These are phyloP conservation scores for Diplosphaera chodatii DNA, from an alignment of 139 green algal genomes.

Conservation along the genomic window DNA sequence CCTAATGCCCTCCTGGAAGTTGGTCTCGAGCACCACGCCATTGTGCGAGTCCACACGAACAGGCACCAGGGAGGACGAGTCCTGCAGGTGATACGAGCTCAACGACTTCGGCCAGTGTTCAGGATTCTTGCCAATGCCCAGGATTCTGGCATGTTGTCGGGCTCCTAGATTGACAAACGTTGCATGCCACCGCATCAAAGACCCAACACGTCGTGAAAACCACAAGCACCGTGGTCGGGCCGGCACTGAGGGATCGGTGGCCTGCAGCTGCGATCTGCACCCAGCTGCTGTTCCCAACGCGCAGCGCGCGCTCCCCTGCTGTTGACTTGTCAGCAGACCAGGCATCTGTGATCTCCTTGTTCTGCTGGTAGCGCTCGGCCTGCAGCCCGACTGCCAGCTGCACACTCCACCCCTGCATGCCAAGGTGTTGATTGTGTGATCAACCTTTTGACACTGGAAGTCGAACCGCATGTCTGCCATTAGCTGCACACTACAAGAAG, in stretches of 20 bases:
- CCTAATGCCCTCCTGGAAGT: slow-evolving; percentile 33
- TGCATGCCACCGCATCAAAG: no score
- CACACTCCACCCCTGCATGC: not conserved
- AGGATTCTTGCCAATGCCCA: no score
- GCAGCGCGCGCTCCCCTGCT: slow-evolving; percentile 35
- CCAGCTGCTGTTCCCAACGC: not conserved
- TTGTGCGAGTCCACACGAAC: slow-evolving; percentile 17
- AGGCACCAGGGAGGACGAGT: slow-evolving; percentile 1
- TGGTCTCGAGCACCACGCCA: slow-evolving; percentile 51
- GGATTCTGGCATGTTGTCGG: no score
- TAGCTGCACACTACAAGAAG: no score
- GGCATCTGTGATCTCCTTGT: slow-evolving; percentile 9
- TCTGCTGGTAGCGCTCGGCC: slow-evolving; percentile 19
- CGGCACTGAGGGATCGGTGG: not conserved
- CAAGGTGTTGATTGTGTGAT: no score
- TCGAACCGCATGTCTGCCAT: no score
- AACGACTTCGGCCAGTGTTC: no score
- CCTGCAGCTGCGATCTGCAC: not conserved
- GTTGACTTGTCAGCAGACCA: slow-evolving; percentile 13
- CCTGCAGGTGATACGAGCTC: no score
- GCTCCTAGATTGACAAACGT: no score
- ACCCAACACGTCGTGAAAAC: no score
- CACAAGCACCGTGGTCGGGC: not conserved
- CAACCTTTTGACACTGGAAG: no score
- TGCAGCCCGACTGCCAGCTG: slow-evolving; percentile 10